Evolutionary conservation across 306 rosid genomes (phyloP).

Genomic region (Biancaea sappan): DNA sequence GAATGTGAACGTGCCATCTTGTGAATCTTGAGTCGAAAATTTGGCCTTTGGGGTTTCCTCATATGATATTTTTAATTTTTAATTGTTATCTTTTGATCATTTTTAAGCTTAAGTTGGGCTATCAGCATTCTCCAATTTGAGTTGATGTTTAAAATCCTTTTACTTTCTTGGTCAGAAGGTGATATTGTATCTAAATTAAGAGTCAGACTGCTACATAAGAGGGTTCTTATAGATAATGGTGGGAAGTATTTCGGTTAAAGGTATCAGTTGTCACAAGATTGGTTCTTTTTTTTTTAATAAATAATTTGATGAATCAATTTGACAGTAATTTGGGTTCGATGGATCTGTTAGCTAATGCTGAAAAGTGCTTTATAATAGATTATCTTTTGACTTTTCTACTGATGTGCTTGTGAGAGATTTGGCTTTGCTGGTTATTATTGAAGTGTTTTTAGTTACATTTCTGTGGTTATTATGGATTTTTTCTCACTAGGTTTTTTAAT

Average conservation of each 20-base stretch:
- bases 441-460: conserved; percentile 8
- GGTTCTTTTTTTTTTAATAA: background rate
- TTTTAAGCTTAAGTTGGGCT: background rate
- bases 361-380: background rate
- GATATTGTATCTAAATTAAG: background rate
- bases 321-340: background rate
- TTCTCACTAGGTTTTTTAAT: conserved; percentile 32
- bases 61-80: background rate
- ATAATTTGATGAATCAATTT: background rate
- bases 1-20: background rate
- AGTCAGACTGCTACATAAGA: background rate
- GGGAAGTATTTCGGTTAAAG: background rate
- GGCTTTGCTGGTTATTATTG: conserved; percentile 26
- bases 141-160: background rate
- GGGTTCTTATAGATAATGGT: background rate
- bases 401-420: conserved; percentile 25
- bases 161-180: background rate
- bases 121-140: background rate
- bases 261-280: background rate
- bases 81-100: background rate
- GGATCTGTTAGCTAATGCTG: conserved; percentile 4
- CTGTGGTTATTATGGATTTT: background rate
- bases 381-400: conserved; percentile 5
- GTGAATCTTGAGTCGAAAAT: background rate
- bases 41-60: background rate